These are phyloP conservation scores for Candida quercuum DNA, from an alignment of 805 yeast species.

Conservation along the genomic window DNA sequence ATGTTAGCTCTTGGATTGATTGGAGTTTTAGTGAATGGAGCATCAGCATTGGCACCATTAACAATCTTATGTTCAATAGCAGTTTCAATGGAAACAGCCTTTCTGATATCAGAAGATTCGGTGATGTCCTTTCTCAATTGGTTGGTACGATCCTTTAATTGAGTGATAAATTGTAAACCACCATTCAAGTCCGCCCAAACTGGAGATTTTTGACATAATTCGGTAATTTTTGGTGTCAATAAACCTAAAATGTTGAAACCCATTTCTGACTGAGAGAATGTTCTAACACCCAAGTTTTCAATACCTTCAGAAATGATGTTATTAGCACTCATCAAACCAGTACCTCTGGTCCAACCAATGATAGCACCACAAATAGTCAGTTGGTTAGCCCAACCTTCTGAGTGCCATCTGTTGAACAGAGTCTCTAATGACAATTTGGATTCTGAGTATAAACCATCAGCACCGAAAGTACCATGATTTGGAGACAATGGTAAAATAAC, in stretches of 20 bases:
- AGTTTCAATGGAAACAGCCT: slow-evolving; percentile 92
- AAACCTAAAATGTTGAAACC: slow-evolving; percentile 96
- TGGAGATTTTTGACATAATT: slow-evolving; percentile 88
- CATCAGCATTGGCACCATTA: slow-evolving; percentile 83
- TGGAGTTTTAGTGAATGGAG: slow-evolving; percentile 69
- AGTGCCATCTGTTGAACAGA: slow-evolving; percentile 96
- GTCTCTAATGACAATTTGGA: slow-evolving; percentile 95
- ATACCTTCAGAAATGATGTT: slow-evolving; percentile 97
- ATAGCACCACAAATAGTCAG: slow-evolving; percentile 97
- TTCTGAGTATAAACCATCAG: slow-evolving; percentile 97
- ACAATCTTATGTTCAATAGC: slow-evolving; percentile 79
- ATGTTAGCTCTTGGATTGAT: slow-evolving; percentile 94
- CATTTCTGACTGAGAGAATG: slow-evolving; percentile 98
- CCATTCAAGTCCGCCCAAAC: slow-evolving; percentile 98
- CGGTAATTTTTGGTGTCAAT: slow-evolving; percentile 78
- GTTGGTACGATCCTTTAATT: slow-evolving; percentile 83
- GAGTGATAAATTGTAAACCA: slow-evolving; percentile 91
- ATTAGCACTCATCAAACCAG: slow-evolving; percentile 97
- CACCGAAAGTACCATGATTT: slow-evolving; percentile 98
- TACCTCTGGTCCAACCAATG: slow-evolving; percentile 99
- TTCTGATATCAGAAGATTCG: slow-evolving; percentile 86
- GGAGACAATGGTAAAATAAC: slow-evolving; percentile 95
- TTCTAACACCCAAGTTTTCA: slow-evolving; percentile 92
- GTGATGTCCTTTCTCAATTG: slow-evolving; percentile 68
- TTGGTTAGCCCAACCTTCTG: slow-evolving; percentile 94